Percentiles rank a stretch among this genome's conserved stretches.
Evolutionary conservation across 768 basidiomycete species (phyloP).

Genomic region (Pisolithus albus): DNA sequence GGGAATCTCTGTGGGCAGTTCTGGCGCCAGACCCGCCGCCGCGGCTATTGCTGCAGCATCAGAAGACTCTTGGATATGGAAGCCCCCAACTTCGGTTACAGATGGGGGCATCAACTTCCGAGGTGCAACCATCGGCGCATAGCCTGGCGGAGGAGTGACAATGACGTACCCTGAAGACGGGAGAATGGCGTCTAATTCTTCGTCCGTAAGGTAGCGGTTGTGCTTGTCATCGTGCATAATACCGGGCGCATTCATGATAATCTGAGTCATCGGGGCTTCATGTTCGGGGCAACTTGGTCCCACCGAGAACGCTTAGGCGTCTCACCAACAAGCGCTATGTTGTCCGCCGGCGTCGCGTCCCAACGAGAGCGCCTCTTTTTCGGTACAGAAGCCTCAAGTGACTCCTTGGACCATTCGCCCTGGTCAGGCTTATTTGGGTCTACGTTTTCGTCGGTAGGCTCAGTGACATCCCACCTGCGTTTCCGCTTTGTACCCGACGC

Average conservation of each 20-base stretch:
- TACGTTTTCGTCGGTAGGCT: slow-evolving; percentile 56
- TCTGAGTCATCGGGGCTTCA: slow-evolving; percentile 67
- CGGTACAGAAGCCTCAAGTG: slow-evolving; percentile 64
- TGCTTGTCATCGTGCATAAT: slow-evolving; percentile 91
- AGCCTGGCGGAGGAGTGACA: slow-evolving; percentile 90
- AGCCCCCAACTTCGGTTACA: slow-evolving; percentile 63
- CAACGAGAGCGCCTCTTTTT: slow-evolving; percentile 94
- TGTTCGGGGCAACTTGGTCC: slow-evolving; percentile 86
- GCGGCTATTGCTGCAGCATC: slow-evolving; percentile 85
- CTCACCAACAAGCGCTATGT: slow-evolving; percentile 39
- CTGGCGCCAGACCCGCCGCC: slow-evolving; percentile 86
- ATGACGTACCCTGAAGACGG: slow-evolving; percentile 84
- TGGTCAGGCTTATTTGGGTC: slow-evolving; percentile 53
- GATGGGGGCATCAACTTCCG: slow-evolving; percentile 55
- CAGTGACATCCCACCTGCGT: slow-evolving; percentile 72
- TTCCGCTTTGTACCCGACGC: slow-evolving; percentile 56
- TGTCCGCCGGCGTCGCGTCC: slow-evolving; percentile 88
- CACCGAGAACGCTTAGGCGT: slow-evolving; percentile 89
- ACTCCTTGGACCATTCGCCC: slow-evolving; percentile 73
- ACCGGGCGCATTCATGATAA: slow-evolving; percentile 82
- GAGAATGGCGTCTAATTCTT: slow-evolving; percentile 88
- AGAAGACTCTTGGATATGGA: slow-evolving; percentile 94
- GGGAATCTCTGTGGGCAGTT: slow-evolving; percentile 94
- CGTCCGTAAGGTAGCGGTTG: slow-evolving; percentile 92
- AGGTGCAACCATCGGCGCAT: slow-evolving; percentile 69